Evolutionary conservation across 345 rosid species (phyloP).

Genomic region (Hibiscus mutabilis): DNA sequence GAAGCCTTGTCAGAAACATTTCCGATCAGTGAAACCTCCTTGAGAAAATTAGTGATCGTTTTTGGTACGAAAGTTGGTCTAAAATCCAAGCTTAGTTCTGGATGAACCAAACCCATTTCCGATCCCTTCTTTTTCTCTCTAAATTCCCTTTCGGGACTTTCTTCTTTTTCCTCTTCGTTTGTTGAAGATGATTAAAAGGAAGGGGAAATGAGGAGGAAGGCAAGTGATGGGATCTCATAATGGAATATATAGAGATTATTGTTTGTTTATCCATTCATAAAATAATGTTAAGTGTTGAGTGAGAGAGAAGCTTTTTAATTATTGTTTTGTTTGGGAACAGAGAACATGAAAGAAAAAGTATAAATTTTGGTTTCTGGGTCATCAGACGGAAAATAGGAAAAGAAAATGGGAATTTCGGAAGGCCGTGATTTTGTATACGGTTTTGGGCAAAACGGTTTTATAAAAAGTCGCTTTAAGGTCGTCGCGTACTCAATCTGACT

Average conservation of each 20-base stretch:
- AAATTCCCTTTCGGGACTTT: not conserved
- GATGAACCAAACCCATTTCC: slow-evolving; percentile 51
- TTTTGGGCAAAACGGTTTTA: slow-evolving; percentile 1
- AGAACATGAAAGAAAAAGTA: slow-evolving; percentile 6
- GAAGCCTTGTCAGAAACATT: slow-evolving; percentile 35
- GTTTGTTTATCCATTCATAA: not conserved
- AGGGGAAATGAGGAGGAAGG: slow-evolving; percentile 15
- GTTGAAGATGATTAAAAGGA: not conserved
- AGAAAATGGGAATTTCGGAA: not conserved
- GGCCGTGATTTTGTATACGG: slow-evolving; percentile 36
- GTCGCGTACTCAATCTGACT: slow-evolving; percentile 51
- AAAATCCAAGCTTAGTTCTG: slow-evolving; percentile 69
- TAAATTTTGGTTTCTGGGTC: not conserved
- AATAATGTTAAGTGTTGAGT: not conserved
- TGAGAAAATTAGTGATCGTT: slow-evolving; percentile 47
- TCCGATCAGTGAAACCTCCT: slow-evolving; percentile 41
- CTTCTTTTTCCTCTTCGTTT: not conserved
- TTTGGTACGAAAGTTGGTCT: slow-evolving; percentile 39
- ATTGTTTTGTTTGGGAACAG: slow-evolving; percentile 18
- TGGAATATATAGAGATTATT: slow-evolving; percentile 17
- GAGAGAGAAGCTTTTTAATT: slow-evolving; percentile 9
- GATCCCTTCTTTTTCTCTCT: not conserved
- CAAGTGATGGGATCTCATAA: slow-evolving; percentile 25
- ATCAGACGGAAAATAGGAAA: not conserved
- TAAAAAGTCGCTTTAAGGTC: slow-evolving; percentile 36